Evolutionary conservation across 139 green algal genomes (phyloP), one percentile per base, ranked within the genome.

Genomic region (Chlorella sp.): DNA sequence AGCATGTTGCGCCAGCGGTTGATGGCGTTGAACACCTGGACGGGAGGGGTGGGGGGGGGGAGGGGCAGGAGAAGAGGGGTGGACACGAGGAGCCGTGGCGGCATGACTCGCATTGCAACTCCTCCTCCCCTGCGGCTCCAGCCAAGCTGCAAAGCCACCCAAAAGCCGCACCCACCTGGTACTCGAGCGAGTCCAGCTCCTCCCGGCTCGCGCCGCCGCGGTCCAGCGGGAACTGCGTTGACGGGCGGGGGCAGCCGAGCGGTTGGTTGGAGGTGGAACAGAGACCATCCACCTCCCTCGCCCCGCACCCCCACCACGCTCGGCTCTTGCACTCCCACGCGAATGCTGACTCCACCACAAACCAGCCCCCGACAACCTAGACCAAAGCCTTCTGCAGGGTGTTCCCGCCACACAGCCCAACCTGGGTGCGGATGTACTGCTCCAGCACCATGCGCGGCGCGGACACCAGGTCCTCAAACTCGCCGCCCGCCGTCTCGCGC

Each of bases 401-500:
- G 4, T 28, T 32, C 64, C 28, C 40, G 20, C 16, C 64, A 40
- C 38, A 22, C 44, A 3, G 28, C 73, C 32, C 73, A n/a, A 82
- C 76, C 76, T 82, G 82, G 17, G 83, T 89, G 40, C 75, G 69
- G 44, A 91, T 82, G 75, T 85, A 92, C 73, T 87, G 72, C 32
- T 88, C 79, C 51, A 98, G 84, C 22, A 95, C 90, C 85, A 94
- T 90, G 77, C 88, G 86, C 0, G 95, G 95, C 14, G 94, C 93
- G 17, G 88, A 94, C 68, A 97, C 73, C 56, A 97, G 93, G 88
- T 98, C 95, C n/a, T 97, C 91, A 84, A 95, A 86, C 41, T 90
- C 86, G 46, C 89, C 84, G 28, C 88, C 85, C 9, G 64, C 54
- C 6, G 41, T 30, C 60, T 78, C 84, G 40, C 58, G 64, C 11